A percentile compares a stretch with the other conserved stretches of the same genome.
Evolutionary conservation across 2,329 filamentous ascomycete genomes (phyloP).

Genomic region (Onygena corvina): DNA sequence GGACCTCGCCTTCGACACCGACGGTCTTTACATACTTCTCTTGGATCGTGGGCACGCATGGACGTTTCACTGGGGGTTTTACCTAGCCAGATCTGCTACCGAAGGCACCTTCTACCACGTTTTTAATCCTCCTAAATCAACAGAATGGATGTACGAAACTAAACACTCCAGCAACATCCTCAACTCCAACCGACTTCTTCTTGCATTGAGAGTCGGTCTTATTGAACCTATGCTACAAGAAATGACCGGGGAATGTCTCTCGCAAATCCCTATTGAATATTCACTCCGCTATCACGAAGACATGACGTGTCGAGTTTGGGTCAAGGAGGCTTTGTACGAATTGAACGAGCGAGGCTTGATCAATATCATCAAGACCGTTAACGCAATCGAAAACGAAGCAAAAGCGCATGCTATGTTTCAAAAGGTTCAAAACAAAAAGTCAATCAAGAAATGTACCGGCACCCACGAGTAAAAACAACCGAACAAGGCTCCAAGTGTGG

Average conservation of each 20-base stretch:
- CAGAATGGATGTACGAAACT: conserved; percentile 16
- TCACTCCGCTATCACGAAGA: conserved; percentile 17
- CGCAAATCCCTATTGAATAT: conserved; percentile 15
- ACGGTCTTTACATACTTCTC: conserved; percentile 19
- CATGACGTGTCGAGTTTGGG: conserved; percentile 19
- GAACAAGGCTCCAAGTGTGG: conserved; percentile 49
- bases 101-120: conserved; percentile 17
- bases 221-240: conserved; percentile 6
- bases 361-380: conserved; percentile 12
- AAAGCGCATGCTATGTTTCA: too few species aligned
- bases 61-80: conserved; percentile 20
- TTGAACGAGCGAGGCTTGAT: conserved; percentile 21
- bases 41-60: conserved; percentile 15
- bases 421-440: too few species aligned
- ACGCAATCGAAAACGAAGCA: conserved; percentile 17
- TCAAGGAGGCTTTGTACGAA: conserved; percentile 19
- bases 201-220: conserved; percentile 18
- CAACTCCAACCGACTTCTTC: conserved; percentile 10
- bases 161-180: conserved; percentile 9
- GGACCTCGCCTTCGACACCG: conserved; percentile 8
- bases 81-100: conserved; percentile 14
- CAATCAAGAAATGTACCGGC: too few species aligned
- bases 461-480: too few species aligned
- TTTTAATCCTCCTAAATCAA: conserved; percentile 11
- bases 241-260: conserved; percentile 7